A percentile compares a stretch with the other conserved stretches of the same genome.
Evolutionary conservation across 768 basidiomycete genomes (phyloP).

Genomic region (button mushroom (Agaricus bisporus)): DNA sequence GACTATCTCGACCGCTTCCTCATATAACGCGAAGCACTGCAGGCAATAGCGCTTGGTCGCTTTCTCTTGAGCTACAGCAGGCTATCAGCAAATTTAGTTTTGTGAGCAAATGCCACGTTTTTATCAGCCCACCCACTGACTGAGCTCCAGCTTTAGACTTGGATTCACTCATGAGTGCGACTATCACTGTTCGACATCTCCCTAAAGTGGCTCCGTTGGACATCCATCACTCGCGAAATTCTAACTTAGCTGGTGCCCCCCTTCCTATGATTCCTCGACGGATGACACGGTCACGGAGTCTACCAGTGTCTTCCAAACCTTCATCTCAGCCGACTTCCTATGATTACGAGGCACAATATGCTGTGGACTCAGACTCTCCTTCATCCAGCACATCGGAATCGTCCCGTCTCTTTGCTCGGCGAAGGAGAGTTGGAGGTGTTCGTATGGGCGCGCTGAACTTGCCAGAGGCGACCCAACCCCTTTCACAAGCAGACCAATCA

Average conservation of each 20-base stretch:
- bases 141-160: conserved; percentile 6
- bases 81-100: neutral
- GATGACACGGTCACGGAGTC: conserved; percentile 22
- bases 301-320: conserved; percentile 14
- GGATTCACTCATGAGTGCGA: conserved; percentile 34
- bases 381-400: conserved; percentile 3
- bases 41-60: conserved; percentile 3
- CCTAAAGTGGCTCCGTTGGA: conserved; percentile 30
- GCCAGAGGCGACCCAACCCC: neutral
- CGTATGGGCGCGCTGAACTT: conserved; percentile 5
- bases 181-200: conserved; percentile 26
- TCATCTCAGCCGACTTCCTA: conserved; percentile 10
- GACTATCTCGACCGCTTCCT: neutral
- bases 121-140: conserved; percentile 5
- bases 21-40: neutral
- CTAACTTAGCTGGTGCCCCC: conserved; percentile 52
- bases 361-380: conserved; percentile 3
- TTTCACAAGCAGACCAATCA: neutral
- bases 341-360: neutral
- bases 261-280: conserved; percentile 63
- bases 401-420: neutral
- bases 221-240: conserved; percentile 26
- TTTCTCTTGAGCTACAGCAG: neutral
- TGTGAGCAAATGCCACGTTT: neutral
- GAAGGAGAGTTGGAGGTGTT: conserved; percentile 16